Base-by-base conservation (phyloP, 2,329 filamentous ascomycete species). In the Fusarium haematococcum region DNA sequence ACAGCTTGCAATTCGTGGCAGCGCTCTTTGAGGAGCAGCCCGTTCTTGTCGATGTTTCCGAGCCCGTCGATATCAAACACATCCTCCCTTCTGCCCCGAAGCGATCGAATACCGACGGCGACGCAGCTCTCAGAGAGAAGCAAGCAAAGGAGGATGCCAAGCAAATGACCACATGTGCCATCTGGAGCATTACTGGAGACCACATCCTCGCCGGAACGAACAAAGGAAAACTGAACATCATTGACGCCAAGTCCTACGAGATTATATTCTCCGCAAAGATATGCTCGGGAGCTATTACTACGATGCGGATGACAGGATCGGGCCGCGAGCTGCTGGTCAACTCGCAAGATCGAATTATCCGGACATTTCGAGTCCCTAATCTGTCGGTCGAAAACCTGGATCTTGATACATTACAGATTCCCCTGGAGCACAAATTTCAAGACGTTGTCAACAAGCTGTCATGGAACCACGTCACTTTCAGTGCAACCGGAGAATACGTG, bases 381-480 rank as follows among this genome's bases (percentile, higher is more conserved):
- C 88, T 93, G 43, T 88, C 90, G 13, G 87, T 86, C 2, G 85
- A 89, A 16, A 90, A 93, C 77, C 88, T 97, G 50, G 94, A 97
- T 75, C 90, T 93, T 23, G 93, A 97, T 77, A 96, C 93, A 32
- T 93, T 99, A 78, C 93, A 96, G 78, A 87, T 99, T 45, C 94
- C 97, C 45, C 91, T 98, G 14, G 96, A 99, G 83, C 97, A 99
- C 85, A 98, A 98, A 81, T 99, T 98, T 79, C 95, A 98, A 82
- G 97, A 99, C 80, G 93, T 98, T 5, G 97, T 99, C 60, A 98
- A 99, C 80, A 91, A 94, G 52, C 86, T 98, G 14, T 95, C 94
- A 8, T 99, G 97, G 97, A 99, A 98, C 80, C 95, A 98, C 80
- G 95, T 98, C 68, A 95, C 95, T 0, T 98, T 99, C 82, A 97